phyloP scores from a whole-genome alignment of 2,329 filamentous ascomycete genomes.

The Fusarium abutilonis region DNA sequence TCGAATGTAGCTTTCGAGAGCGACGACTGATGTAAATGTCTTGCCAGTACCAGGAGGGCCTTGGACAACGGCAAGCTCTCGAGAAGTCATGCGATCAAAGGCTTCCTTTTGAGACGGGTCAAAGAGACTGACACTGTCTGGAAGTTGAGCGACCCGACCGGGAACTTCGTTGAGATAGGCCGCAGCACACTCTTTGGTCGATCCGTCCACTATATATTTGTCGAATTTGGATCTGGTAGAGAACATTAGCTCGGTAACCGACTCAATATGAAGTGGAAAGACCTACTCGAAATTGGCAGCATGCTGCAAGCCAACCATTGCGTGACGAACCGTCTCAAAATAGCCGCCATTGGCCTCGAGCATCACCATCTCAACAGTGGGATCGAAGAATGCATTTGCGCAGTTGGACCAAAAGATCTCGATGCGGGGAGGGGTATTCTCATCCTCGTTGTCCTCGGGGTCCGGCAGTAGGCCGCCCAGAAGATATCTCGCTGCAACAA shows the following conservation, averaged over 20 bases:
- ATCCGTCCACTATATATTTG: conserved; percentile 66
- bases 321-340: conserved; percentile 80
- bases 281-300: conserved; percentile 63
- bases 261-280: conserved; percentile 35
- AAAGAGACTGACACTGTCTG: conserved; percentile 53
- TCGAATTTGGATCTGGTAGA: conserved; percentile 65
- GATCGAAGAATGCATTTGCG: conserved; percentile 72
- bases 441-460: conserved; percentile 29
- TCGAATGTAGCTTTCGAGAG: conserved; percentile 61
- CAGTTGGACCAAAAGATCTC: conserved; percentile 76
- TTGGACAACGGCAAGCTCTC: conserved; percentile 79
- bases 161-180: conserved; percentile 43
- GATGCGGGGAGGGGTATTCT: conserved; percentile 68
- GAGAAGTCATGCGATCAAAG: conserved; percentile 74
- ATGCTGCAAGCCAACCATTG: conserved; percentile 75
- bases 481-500: conserved; percentile 75
- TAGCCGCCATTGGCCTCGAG: conserved; percentile 78
- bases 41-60: conserved; percentile 82
- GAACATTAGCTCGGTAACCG: conserved; percentile 1
- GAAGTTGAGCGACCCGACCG: background rate
- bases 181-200: conserved; percentile 48
- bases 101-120: conserved; percentile 78
- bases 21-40: conserved; percentile 81
- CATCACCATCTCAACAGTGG: conserved; percentile 77
- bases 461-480: conserved; percentile 68